These are phyloP conservation scores for Saccharomycopsis crataegensis DNA, from an alignment of 1,139 yeast genomes.

Conservation along the genomic window DNA sequence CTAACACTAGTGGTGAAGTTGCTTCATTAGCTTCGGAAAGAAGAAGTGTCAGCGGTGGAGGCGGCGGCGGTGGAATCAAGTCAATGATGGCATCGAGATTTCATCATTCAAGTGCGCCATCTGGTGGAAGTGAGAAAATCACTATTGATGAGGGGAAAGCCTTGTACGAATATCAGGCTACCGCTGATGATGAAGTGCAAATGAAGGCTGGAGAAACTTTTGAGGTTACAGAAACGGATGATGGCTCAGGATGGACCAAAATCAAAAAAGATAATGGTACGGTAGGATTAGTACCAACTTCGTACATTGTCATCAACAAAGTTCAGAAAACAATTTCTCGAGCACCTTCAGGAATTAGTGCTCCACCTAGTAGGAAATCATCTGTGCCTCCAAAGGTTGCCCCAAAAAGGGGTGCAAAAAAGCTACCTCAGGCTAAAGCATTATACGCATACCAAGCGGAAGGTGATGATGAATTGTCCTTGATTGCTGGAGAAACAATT, in stretches of 20 bases:
- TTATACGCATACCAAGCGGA: constrained; percentile 74
- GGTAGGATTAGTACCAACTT: constrained; percentile 78
- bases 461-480: constrained; percentile 74
- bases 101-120: constrained; percentile 22
- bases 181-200: constrained; percentile 69
- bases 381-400: constrained; percentile 69
- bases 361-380: constrained; percentile 31
- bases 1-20: neutral
- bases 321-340: constrained; percentile 21
- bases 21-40: neutral
- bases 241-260: constrained; percentile 92
- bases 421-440: constrained; percentile 60
- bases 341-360: constrained; percentile 20
- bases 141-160: constrained; percentile 41
- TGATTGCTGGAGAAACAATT: constrained; percentile 70
- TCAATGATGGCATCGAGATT: constrained; percentile 1
- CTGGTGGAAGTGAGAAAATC: constrained; percentile 23
- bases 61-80: neutral
- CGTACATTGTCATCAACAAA: constrained; percentile 52
- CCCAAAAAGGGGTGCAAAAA: constrained; percentile 70
- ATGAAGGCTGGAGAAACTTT: constrained; percentile 57
- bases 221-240: constrained; percentile 57
- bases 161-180: constrained; percentile 58
- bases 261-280: constrained; percentile 39
- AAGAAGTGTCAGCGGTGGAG: neutral